phyloP scores from a whole-genome alignment of 345 rosid species.

The Psidium friedrichsthalianum region DNA sequence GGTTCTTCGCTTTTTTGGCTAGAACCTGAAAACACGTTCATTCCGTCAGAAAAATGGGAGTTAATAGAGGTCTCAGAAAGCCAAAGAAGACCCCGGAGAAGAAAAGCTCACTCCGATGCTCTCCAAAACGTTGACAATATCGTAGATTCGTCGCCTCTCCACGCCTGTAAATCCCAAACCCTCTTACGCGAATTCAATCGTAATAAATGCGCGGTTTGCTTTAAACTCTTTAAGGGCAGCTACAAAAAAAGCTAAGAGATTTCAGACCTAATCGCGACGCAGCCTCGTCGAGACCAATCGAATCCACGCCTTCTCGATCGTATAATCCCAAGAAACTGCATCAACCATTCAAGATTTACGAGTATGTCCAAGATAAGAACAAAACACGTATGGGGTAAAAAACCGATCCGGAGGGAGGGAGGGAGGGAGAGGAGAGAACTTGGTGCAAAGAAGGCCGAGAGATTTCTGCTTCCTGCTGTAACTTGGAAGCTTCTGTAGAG shows the following conservation, averaged over 20 bases:
- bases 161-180: constrained; percentile 36
- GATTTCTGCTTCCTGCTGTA: constrained; percentile 89
- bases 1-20: constrained; percentile 31
- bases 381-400: neutral
- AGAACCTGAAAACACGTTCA: constrained; percentile 36
- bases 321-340: constrained; percentile 70
- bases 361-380: neutral
- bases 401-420: neutral
- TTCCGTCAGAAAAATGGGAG: neutral
- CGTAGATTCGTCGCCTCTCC: constrained; percentile 81
- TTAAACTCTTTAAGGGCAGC: neutral
- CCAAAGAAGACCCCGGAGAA: neutral
- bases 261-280: constrained; percentile 55
- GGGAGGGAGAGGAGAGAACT: constrained; percentile 18
- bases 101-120: constrained; percentile 65
- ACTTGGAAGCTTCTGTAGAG: constrained; percentile 36
- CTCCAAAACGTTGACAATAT: constrained; percentile 79
- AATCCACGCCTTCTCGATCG: constrained; percentile 50
- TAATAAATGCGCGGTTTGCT: neutral
- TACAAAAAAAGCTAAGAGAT: neutral
- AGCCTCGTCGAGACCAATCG: constrained; percentile 78
- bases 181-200: neutral
- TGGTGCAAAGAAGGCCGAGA: constrained; percentile 82
- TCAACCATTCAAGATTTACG: neutral
- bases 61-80: neutral